phyloP scores from a whole-genome alignment of 176 grass and related monocot species.

The Musa schizocarpa region DNA sequence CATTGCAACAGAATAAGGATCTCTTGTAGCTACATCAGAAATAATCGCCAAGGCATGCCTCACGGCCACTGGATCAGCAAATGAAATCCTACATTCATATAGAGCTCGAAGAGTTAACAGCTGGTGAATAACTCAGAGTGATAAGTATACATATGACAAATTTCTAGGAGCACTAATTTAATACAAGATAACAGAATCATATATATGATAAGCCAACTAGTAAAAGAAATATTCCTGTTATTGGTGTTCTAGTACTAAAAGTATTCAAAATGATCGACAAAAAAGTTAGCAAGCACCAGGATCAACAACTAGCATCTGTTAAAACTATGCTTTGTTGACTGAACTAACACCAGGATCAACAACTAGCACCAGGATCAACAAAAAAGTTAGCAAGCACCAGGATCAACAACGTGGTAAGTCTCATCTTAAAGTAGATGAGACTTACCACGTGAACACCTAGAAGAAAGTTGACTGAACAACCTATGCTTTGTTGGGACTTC shows the following conservation, averaged over 20 bases:
- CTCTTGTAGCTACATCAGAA: conserved; percentile 82
- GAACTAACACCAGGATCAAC: neutral
- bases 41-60: conserved; percentile 87
- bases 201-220: too few species aligned
- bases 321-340: too few species aligned
- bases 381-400: neutral
- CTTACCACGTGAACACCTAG: neutral
- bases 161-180: neutral
- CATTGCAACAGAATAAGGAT: conserved; percentile 97
- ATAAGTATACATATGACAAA: neutral
- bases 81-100: conserved; percentile 67
- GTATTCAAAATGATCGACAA: neutral
- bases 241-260: too few species aligned
- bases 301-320: neutral
- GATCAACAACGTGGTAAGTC: too few species aligned
- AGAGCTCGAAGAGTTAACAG: conserved; percentile 4
- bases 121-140: neutral
- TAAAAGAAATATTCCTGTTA: too few species aligned
- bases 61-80: conserved; percentile 92
- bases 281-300: neutral
- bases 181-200: neutral
- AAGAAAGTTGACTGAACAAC: neutral
- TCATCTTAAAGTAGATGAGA: neutral
- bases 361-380: neutral
- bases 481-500: neutral